Evolutionary conservation across 2,329 filamentous ascomycete genomes (phyloP), one percentile per base, ranked within the genome.

Genomic region (Biscogniauxia sp.): DNA sequence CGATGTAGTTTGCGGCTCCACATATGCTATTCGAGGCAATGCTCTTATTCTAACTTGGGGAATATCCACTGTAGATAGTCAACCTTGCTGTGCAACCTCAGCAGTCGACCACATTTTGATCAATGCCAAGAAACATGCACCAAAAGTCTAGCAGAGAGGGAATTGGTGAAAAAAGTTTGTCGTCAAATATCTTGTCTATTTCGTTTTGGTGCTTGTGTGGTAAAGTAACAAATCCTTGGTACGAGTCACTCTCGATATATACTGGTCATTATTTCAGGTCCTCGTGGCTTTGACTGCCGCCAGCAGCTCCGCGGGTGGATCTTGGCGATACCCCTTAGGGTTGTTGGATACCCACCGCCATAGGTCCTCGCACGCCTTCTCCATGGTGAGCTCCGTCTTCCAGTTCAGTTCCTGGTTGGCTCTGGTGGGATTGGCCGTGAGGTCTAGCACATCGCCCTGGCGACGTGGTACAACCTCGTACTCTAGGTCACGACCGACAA

Each of bases 301-400:
- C 55, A 97, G 73, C 70, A 98, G 84, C 77, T 90, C 87, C 66
- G 90, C 84, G 0, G 95, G 94, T n/a, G 94, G 92, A 67, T 93
- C 84, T 79, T 98, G 93, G 67, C 91, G 85, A 81, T 98, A 98
- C 20, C 95, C 95, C 79, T 93, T 88, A 23, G 95, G 95, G 80
- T 98, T 98, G 80, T 97, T 98, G 79, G 90, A 84, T 17, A 96
- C 96, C 95, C 95, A 99, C 73, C 88, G 88, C 95, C 95, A 99
- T 67, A 99, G 83, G 77, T 99, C 93, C 69, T 88, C 87, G 76
- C 95, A 99, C 25, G 94, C 93, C 76, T 97, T 88, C 79, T 98
- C 94, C 75, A 99, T 87, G 20, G 91, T 93, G 61, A 90, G 83
- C 80, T 96, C 86, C 1, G 95, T 93, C 82, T 93, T 93, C 95